Evolutionary conservation across 2,329 filamentous ascomycete species (phyloP), one percentile per base, ranked within the genome.

Genomic region (Diaporthe citriasiana): DNA sequence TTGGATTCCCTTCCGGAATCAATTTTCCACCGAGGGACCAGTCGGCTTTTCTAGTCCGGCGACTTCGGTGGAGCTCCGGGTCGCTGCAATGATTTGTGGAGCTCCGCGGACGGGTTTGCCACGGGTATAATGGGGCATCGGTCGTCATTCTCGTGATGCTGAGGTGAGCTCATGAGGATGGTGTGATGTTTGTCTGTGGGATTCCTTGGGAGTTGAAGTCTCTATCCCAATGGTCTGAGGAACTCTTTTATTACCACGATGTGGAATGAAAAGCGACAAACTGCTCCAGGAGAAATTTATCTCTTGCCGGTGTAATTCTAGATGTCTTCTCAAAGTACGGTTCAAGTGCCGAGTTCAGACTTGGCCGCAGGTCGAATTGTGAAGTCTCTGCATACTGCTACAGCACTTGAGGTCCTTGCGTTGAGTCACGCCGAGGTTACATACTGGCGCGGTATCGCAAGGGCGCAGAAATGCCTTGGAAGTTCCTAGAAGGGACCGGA

Each of bases 121-220:
- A 68, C 47, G 63, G 63, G 45, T 53, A 40, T 53, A 68, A 68
- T 13, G 15, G 63, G 63, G 33, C 63, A 53, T 53, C 63, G 63
- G 63, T 40, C 63, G 47, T 53, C 45, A 53, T 68, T 50, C 47
- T 68, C 47, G 63, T 68, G 45, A 66, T 66, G 47, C 40, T 53
- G 45, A n/a, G 1, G 30, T 27, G 33, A 53, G 47, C 30, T 53
- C 63, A 30, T 27, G 63, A 68, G 45, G 8, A 53, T 68, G 15
- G n/a, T 40, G 33, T 68, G 63, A 53, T 53, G 8, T 40, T 40
- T 2, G 33, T 40, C 63, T 40, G 33, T 40, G 33, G n/a, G 33
- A 53, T 40, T 68, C 12, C 17, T 27, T 13, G 22, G 6, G 19
- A 19, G 33, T 38, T n/a, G 45, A 38, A 9, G 63, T 45, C 12